A percentile compares a stretch with the other conserved stretches of the same genome.
Conservation (phyloP, 768 basidiomycete species). For the Macrolepiota albuminosa region DNA sequence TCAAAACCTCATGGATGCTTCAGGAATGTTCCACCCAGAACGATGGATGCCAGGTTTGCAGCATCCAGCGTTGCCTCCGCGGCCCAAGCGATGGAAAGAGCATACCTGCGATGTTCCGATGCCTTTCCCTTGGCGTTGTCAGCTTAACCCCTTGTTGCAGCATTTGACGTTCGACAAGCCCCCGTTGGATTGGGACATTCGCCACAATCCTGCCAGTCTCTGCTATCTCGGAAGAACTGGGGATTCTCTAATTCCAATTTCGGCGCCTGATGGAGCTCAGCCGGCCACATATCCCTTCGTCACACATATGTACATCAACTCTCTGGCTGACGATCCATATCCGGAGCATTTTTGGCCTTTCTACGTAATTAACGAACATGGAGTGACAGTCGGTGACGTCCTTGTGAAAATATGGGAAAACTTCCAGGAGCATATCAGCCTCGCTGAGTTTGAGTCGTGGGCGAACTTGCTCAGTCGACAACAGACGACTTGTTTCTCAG, state of each 20-base stretch:
- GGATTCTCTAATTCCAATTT: slow-evolving; percentile 25
- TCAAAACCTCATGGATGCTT: slow-evolving; percentile 24
- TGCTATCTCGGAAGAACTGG: slow-evolving; percentile 26
- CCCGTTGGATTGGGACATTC: slow-evolving; percentile 47
- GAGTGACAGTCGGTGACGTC: slow-evolving; percentile 49
- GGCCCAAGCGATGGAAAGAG: slow-evolving; percentile 39
- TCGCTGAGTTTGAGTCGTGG: slow-evolving; percentile 34
- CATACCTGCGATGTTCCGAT: slow-evolving; percentile 33
- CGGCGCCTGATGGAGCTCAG: slow-evolving; percentile 39
- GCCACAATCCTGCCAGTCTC: slow-evolving; percentile 16
- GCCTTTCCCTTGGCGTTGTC: slow-evolving; percentile 44
- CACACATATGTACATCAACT: slow-evolving; percentile 50
- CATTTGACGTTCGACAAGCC: slow-evolving; percentile 36
- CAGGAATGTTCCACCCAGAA: slow-evolving; percentile 33
- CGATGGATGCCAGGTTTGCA: slow-evolving; percentile 43
- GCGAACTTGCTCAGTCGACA: slow-evolving; percentile 19
- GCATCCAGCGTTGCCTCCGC: slow-evolving; percentile 47
- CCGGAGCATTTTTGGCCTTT: slow-evolving; percentile 53
- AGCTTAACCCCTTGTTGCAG: slow-evolving; percentile 54
- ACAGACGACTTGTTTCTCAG: slow-evolving; percentile 26
- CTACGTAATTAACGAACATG: slow-evolving; percentile 38
- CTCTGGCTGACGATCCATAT: slow-evolving; percentile 47
- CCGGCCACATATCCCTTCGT: slow-evolving; percentile 63
- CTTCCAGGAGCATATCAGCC: slow-evolving; percentile 33
- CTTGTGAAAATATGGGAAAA: slow-evolving; percentile 40